phyloP scores from a whole-genome alignment of 805 yeast species.

The Candida hispaniensis region DNA sequence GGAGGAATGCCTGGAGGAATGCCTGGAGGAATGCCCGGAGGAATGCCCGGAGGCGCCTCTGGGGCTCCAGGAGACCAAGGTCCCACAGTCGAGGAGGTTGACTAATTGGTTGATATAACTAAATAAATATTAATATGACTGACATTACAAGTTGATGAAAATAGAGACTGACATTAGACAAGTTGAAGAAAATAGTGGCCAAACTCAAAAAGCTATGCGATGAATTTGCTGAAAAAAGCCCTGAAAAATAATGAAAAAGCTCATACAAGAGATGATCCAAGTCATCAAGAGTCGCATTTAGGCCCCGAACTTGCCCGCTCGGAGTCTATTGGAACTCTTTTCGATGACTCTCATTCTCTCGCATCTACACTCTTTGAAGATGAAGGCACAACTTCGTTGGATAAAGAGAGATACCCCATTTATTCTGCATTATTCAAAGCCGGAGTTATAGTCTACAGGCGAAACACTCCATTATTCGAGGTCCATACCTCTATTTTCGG shows the following conservation, averaged over 20 bases:
- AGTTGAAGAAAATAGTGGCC: no score
- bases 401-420: slow-evolving; percentile 12
- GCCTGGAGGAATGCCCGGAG: slow-evolving; percentile 37
- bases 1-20: slow-evolving; percentile 55
- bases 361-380: slow-evolving; percentile 13
- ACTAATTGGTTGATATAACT: slow-evolving; percentile 7
- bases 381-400: slow-evolving; percentile 9
- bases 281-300: slow-evolving; percentile 5
- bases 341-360: slow-evolving; percentile 9
- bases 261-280: no score
- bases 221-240: slow-evolving; percentile 12
- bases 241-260: slow-evolving; percentile 9
- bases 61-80: slow-evolving; percentile 27
- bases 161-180: no score
- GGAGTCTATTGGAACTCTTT: slow-evolving; percentile 8
- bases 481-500: slow-evolving; percentile 15
- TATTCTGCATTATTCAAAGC: slow-evolving; percentile 7
- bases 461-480: slow-evolving; percentile 9
- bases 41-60: slow-evolving; percentile 27
- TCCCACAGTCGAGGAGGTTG: slow-evolving; percentile 15
- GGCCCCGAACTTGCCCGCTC: slow-evolving; percentile 8
- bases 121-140: no score
- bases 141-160: no score
- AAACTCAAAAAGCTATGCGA: no score
- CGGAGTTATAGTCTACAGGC: slow-evolving; percentile 14